A percentile compares a stretch with the other conserved stretches of the same genome.
phyloP scores from a whole-genome alignment of 208 protist genomes.

The Acanthamoeba healyi region DNA sequence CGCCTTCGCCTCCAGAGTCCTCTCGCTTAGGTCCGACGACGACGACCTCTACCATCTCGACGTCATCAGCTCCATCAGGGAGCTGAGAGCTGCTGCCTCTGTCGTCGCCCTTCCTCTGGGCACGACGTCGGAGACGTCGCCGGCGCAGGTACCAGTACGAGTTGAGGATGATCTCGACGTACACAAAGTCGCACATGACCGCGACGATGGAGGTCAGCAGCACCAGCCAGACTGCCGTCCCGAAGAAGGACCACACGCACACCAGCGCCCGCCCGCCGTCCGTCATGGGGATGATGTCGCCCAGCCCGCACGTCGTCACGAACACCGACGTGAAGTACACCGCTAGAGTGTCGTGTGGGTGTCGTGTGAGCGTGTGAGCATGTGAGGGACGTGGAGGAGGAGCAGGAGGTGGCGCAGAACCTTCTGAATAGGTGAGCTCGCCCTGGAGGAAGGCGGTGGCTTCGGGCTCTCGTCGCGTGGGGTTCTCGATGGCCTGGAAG shows the following conservation, averaged over 20 bases:
- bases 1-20: too few species aligned
- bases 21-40: too few species aligned
- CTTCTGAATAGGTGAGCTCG: background rate
- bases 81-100: too few species aligned
- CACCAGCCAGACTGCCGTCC: background rate
- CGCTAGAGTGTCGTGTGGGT: background rate
- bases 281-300: background rate
- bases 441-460: background rate
- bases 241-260: constrained; percentile 7
- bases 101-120: too few species aligned
- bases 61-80: too few species aligned
- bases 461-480: background rate
- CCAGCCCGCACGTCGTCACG: background rate
- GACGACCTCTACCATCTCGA: too few species aligned
- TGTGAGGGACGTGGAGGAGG: too few species aligned
- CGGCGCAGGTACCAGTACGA: too few species aligned
- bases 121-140: too few species aligned
- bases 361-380: background rate
- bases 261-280: constrained; percentile 5
- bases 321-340: constrained; percentile 11
- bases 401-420: too few species aligned
- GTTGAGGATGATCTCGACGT: background rate
- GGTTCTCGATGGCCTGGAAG: background rate
- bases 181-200: background rate
- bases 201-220: background rate